A percentile compares a stretch with the other conserved stretches of the same genome.
phyloP scores from a whole-genome alignment of 2,329 filamentous ascomycete genomes.

The Diplodia mutila region DNA sequence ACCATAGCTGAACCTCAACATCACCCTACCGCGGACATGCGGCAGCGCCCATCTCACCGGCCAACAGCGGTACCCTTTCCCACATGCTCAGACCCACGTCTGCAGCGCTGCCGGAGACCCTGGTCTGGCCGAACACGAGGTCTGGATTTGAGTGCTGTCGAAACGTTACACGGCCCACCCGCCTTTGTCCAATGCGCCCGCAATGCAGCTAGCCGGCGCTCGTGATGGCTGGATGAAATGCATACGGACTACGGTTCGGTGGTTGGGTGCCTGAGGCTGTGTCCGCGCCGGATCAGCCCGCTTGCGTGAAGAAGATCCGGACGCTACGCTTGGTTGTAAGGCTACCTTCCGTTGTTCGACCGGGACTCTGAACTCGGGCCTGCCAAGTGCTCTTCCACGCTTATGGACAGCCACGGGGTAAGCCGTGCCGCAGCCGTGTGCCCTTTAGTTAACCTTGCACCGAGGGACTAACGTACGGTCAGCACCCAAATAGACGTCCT shows the following conservation, averaged over 20 bases:
- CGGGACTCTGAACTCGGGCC: neutral
- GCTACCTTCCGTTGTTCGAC: neutral
- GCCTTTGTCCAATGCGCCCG: neutral
- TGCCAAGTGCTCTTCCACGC: neutral
- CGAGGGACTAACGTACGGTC: neutral
- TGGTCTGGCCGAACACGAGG: constrained; percentile 18
- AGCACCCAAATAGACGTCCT: constrained; percentile 2
- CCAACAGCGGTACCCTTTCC: constrained; percentile 2
- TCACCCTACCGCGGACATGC: constrained; percentile 16
- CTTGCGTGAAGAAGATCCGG: neutral
- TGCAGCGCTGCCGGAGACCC: neutral
- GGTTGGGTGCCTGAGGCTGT: neutral
- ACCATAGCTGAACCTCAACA: constrained; percentile 7
- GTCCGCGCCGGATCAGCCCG: neutral
- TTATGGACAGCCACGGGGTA: neutral
- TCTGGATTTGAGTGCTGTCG: neutral
- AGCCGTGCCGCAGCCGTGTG: constrained; percentile 11
- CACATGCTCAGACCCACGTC: neutral
- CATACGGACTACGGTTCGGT: neutral
- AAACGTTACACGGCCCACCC: constrained; percentile 3
- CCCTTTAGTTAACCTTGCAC: neutral
- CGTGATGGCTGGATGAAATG: neutral
- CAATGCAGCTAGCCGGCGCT: neutral
- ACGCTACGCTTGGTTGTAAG: neutral
- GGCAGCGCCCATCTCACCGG: constrained; percentile 3